phyloP scores from a whole-genome alignment of 2,329 filamentous ascomycete genomes.

The Eurotiales sp. region DNA sequence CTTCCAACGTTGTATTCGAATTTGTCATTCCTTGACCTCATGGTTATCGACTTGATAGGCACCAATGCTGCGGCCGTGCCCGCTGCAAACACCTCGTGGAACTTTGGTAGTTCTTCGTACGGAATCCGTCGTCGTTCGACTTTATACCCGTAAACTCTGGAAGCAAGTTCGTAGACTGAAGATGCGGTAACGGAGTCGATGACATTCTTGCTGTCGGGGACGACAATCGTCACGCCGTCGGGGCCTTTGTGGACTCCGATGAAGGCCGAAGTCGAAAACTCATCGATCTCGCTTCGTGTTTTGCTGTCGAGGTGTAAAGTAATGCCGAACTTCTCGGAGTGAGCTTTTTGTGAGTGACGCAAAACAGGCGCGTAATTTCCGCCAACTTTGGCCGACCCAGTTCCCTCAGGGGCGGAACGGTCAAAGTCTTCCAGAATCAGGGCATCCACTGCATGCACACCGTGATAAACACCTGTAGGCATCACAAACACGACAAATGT shows the following conservation, averaged over 20 bases:
- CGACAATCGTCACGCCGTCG: conserved; percentile 65
- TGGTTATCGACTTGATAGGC: conserved; percentile 85
- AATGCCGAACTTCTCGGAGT: conserved; percentile 80
- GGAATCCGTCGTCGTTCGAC: conserved; percentile 67
- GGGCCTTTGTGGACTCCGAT: conserved; percentile 66
- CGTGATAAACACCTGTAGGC: conserved; percentile 92
- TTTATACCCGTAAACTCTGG: conserved; percentile 71
- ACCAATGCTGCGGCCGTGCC: conserved; percentile 90
- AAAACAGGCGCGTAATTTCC: conserved; percentile 95
- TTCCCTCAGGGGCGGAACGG: conserved; percentile 85
- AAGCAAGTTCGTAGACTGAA: conserved; percentile 70
- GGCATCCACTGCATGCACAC: conserved; percentile 78
- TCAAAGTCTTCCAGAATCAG: conserved; percentile 92
- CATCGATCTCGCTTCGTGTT: conserved; percentile 79
- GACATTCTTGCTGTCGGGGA: conserved; percentile 83
- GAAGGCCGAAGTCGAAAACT: conserved; percentile 94
- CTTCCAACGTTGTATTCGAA: conserved; percentile 50
- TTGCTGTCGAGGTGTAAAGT: conserved; percentile 89
- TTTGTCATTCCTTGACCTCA: conserved; percentile 55
- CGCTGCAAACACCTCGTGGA: conserved; percentile 81
- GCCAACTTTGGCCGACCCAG: conserved; percentile 86
- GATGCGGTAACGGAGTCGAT: conserved; percentile 85
- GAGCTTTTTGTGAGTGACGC: conserved; percentile 78
- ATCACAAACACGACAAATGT: conserved; percentile 86
- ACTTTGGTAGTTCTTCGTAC: conserved; percentile 59